Evolutionary conservation across 345 rosid genomes (phyloP).

Genomic region (Carallia brachiata): DNA sequence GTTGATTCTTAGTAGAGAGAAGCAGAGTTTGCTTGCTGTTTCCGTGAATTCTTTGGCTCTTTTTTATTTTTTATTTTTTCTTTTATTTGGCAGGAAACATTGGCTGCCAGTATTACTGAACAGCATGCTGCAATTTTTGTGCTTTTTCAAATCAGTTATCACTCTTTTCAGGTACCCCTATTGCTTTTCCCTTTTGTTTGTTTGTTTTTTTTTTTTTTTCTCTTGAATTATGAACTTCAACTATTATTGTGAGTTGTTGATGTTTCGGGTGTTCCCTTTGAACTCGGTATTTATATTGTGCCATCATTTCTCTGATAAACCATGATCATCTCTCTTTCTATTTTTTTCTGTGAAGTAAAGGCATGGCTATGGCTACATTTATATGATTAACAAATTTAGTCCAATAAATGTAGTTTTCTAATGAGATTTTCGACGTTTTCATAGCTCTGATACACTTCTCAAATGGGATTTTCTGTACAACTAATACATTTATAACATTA

Average conservation of each 20-base stretch:
- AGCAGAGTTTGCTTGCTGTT: constrained; percentile 1
- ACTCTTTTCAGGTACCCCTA: constrained; percentile 25
- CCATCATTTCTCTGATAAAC: no score
- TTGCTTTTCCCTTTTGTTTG: background rate
- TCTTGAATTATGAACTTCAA: constrained; percentile 5
- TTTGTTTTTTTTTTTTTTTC: background rate
- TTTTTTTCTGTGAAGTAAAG: no score
- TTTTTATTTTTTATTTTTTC: background rate
- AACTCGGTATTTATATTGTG: background rate
- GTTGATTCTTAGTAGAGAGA: constrained; percentile 14
- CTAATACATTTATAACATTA: background rate
- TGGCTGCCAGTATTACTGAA: no score
- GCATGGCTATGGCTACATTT: background rate
- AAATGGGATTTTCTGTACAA: background rate
- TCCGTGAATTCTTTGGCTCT: constrained; percentile 3
- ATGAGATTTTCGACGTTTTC: background rate
- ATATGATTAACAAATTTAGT: background rate
- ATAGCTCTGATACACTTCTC: background rate
- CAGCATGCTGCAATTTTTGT: constrained; percentile 18
- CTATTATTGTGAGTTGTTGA: constrained; percentile 23
- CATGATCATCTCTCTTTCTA: no score
- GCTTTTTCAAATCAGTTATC: constrained; percentile 18
- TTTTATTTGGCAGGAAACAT: constrained; percentile 15
- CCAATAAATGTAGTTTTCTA: background rate
- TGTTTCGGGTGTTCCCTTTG: background rate